Conservation (phyloP, 495 filamentous ascomycete genomes). For the Aspergillus diversus region DNA sequence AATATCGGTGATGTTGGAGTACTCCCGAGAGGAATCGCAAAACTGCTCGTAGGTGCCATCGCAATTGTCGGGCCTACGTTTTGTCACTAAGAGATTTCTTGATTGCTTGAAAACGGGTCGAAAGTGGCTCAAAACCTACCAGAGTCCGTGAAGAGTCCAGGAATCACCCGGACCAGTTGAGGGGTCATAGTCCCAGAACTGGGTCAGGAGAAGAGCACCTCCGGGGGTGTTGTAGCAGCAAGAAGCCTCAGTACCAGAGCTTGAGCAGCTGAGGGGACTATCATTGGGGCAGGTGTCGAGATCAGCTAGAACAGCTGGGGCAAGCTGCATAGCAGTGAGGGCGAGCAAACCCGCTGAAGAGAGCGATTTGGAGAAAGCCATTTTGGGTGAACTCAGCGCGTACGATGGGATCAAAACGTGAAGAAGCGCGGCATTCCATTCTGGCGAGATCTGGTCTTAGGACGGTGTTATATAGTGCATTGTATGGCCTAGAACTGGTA, state of each 20-base stretch:
- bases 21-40: slow-evolving; percentile 66
- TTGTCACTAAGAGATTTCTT: not conserved
- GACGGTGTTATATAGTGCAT: slow-evolving; percentile 14
- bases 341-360: slow-evolving; percentile 34
- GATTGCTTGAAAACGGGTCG: not conserved
- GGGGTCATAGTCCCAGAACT: slow-evolving; percentile 79
- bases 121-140: slow-evolving; percentile 38
- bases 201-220: slow-evolving; percentile 72
- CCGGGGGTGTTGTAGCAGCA: slow-evolving; percentile 81
- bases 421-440: not conserved
- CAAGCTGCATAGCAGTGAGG: slow-evolving; percentile 28
- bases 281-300: slow-evolving; percentile 34
- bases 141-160: slow-evolving; percentile 84
- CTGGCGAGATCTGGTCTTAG: not conserved
- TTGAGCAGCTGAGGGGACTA: slow-evolving; percentile 44
- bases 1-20: slow-evolving; percentile 67
- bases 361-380: slow-evolving; percentile 22
- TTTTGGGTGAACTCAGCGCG: slow-evolving; percentile 16
- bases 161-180: slow-evolving; percentile 67
- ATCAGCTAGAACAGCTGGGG: slow-evolving; percentile 29
- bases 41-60: slow-evolving; percentile 72
- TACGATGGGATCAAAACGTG: not conserved
- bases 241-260: slow-evolving; percentile 39
- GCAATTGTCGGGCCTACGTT: slow-evolving; percentile 72
- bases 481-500: not conserved